Percentiles rank a stretch among this genome's conserved stretches.
These are phyloP conservation scores for Asterochloris erici DNA, from an alignment of 139 green algal species.

Conservation along the genomic window DNA sequence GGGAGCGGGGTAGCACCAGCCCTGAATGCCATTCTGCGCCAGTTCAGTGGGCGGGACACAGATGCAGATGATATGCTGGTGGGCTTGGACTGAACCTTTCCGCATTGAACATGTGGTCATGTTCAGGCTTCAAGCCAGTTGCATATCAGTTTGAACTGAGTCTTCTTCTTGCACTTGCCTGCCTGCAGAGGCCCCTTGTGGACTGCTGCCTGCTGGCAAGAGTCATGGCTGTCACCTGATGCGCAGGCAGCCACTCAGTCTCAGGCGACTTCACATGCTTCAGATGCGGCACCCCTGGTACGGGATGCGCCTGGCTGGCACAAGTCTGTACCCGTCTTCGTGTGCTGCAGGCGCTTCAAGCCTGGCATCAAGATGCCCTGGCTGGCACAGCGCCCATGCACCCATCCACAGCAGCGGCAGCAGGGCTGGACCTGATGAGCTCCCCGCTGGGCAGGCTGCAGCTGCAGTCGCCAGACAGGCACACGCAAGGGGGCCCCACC, in stretches of 20 bases:
- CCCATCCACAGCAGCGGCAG: background rate
- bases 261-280: no score
- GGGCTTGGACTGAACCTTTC: background rate
- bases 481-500: background rate
- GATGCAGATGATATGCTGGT: constrained; percentile 23
- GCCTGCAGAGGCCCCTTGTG: no score
- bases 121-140: background rate
- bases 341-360: constrained; percentile 10
- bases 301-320: background rate
- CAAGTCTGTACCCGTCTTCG: background rate
- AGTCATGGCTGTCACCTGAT: no score
- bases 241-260: no score
- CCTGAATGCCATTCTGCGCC: constrained; percentile 29
- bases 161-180: background rate
- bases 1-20: constrained; percentile 1
- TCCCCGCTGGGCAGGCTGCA: constrained; percentile 15
- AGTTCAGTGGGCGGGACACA: constrained; percentile 37
- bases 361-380: constrained; percentile 19
- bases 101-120: background rate
- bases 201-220: background rate
- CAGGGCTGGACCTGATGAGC: background rate
- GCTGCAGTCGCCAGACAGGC: background rate
- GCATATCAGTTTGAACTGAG: background rate
- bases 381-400: background rate
- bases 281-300: background rate